These are phyloP conservation scores for Penicillium paradoxum DNA, from an alignment of 495 filamentous ascomycete species.

Conservation along the genomic window DNA sequence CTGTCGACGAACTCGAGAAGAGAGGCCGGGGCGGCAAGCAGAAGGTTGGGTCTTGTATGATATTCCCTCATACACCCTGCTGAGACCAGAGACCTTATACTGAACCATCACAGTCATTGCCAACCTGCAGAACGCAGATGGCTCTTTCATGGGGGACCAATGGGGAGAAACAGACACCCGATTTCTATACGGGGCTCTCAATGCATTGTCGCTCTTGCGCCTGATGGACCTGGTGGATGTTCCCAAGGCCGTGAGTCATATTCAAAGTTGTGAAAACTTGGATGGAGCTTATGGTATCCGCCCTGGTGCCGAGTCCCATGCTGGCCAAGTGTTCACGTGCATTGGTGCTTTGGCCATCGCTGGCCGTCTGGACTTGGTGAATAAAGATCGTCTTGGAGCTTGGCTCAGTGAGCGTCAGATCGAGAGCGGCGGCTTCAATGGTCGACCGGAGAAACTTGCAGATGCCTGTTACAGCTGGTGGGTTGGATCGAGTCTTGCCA, in stretches of 20 bases:
- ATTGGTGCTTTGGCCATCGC: slow-evolving; percentile 84
- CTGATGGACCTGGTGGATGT: slow-evolving; percentile 69
- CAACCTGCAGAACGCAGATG: slow-evolving; percentile 74
- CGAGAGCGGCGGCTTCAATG: slow-evolving; percentile 83
- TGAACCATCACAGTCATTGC: slow-evolving; percentile 62
- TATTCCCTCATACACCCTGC: slow-evolving; percentile 4
- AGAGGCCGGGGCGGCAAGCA: slow-evolving; percentile 60
- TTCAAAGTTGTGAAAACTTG: slow-evolving; percentile 79
- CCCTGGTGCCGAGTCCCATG: slow-evolving; percentile 86
- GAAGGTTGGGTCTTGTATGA: slow-evolving; percentile 68
- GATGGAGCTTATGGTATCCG: slow-evolving; percentile 89
- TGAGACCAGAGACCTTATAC: slow-evolving; percentile 8
- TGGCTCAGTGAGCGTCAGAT: slow-evolving; percentile 95
- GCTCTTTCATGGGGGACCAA: slow-evolving; percentile 86
- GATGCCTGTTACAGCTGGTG: slow-evolving; percentile 99
- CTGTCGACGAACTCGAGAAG: slow-evolving; percentile 72
- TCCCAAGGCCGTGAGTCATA: slow-evolving; percentile 67
- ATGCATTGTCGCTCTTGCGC: slow-evolving; percentile 75
- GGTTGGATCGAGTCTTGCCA: slow-evolving; percentile 83
- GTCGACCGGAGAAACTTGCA: slow-evolving; percentile 89
- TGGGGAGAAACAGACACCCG: slow-evolving; percentile 96
- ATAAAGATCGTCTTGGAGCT: slow-evolving; percentile 71
- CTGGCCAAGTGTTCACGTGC: slow-evolving; percentile 93
- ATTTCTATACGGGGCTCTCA: slow-evolving; percentile 85
- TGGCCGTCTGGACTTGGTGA: slow-evolving; percentile 73